Evolutionary conservation across 805 yeast species (phyloP).

Genomic region (Candida adriatica): DNA sequence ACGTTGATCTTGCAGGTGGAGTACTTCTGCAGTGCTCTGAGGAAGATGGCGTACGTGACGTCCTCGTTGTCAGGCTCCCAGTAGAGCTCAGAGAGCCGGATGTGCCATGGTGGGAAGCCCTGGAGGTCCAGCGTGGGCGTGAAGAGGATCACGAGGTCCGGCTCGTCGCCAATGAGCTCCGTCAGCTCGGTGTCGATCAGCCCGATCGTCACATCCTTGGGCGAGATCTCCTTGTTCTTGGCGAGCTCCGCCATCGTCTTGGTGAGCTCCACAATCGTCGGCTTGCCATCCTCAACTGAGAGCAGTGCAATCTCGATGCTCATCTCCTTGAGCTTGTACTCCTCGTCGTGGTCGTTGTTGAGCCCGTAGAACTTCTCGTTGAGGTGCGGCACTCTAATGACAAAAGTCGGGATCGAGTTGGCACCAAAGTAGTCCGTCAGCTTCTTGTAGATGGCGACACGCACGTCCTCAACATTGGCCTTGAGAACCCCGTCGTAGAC

Average conservation of each 20-base stretch:
- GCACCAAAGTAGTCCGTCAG: conserved; percentile 71
- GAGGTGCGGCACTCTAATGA: conserved; percentile 61
- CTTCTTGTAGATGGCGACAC: conserved; percentile 48
- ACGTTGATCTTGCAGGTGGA: conserved; percentile 81
- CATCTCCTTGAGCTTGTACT: conserved; percentile 27
- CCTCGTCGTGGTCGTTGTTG: conserved; percentile 27
- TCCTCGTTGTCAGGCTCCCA: conserved; percentile 83
- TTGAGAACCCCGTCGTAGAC: conserved; percentile 71
- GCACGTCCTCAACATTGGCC: conserved; percentile 45
- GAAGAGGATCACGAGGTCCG: conserved; percentile 79
- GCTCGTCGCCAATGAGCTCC: conserved; percentile 83
- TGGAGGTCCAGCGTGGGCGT: conserved; percentile 85
- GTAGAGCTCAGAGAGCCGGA: conserved; percentile 81
- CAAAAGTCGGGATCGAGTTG: conserved; percentile 53
- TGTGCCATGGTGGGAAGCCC: conserved; percentile 98
- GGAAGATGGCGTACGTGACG: conserved; percentile 77
- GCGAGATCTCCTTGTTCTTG: conserved; percentile 47
- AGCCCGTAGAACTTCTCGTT: conserved; percentile 41
- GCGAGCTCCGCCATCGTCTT: conserved; percentile 78
- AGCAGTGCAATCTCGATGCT: conserved; percentile 62
- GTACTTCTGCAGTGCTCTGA: conserved; percentile 68
- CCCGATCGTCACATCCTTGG: conserved; percentile 65
- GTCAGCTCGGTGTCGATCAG: conserved; percentile 67
- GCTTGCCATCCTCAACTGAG: conserved; percentile 78
- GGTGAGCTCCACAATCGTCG: conserved; percentile 83